These are phyloP conservation scores for Panicum miliaceum DNA, from an alignment of 176 grass and related monocot species.

Conservation along the genomic window DNA sequence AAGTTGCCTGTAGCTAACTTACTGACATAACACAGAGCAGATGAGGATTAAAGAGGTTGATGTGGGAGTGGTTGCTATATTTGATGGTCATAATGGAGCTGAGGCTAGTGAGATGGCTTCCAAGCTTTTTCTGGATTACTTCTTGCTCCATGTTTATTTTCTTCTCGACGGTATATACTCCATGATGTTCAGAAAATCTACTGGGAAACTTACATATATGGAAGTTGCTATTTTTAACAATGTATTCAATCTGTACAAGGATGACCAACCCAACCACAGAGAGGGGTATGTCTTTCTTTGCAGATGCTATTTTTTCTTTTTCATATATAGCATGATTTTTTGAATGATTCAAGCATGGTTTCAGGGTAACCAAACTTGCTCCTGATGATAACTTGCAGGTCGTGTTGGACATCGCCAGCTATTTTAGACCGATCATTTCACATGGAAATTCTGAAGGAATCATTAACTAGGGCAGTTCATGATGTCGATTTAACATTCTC, in stretches of 20 bases:
- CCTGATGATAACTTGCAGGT: slow-evolving; percentile 55
- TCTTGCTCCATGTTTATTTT: slow-evolving; percentile 94
- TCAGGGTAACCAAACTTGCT: slow-evolving; percentile 3
- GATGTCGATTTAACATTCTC: slow-evolving; percentile 97
- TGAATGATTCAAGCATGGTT: slow-evolving; percentile 21
- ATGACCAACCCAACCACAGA: slow-evolving; percentile 25
- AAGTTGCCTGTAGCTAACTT: slow-evolving; percentile 25
- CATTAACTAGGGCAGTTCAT: slow-evolving; percentile 76
- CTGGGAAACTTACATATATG: slow-evolving; percentile 60
- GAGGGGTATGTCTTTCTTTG: slow-evolving; percentile 44
- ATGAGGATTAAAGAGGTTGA: slow-evolving; percentile 80
- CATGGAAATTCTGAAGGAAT: slow-evolving; percentile 89
- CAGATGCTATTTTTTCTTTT: not conserved
- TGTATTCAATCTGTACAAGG: slow-evolving; percentile 48
- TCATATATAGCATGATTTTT: not conserved
- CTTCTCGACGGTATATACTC: slow-evolving; percentile 92
- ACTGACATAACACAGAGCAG: slow-evolving; percentile 50
- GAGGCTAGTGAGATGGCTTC: slow-evolving; percentile 97
- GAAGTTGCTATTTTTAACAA: slow-evolving; percentile 56
- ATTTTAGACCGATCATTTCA: slow-evolving; percentile 74
- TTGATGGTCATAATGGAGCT: slow-evolving; percentile 94
- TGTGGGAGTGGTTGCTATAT: slow-evolving; percentile 84
- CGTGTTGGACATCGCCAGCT: slow-evolving; percentile 53
- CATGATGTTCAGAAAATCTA: slow-evolving; percentile 67
- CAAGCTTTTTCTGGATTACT: slow-evolving; percentile 82